These are phyloP conservation scores for Oryza glumipatula DNA, from an alignment of 176 grass and related monocot species.

Conservation along the genomic window DNA sequence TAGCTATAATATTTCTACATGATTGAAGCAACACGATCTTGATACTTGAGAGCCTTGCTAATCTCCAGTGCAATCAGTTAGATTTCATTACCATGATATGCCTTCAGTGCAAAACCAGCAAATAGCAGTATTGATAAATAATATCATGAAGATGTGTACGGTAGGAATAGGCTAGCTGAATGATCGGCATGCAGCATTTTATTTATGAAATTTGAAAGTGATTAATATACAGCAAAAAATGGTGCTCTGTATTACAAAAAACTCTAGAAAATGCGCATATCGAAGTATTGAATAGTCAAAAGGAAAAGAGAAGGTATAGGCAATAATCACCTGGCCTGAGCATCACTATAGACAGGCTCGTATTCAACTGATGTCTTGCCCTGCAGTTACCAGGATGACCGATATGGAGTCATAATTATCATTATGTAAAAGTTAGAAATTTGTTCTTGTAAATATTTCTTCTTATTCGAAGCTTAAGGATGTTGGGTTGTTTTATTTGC, in stretches of 20 bases:
- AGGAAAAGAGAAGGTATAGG: slow-evolving; percentile 27
- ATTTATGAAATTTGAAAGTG: not conserved
- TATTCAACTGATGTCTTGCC: slow-evolving; percentile 69
- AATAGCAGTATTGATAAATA: not conserved
- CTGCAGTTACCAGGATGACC: slow-evolving; percentile 50
- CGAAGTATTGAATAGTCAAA: slow-evolving; percentile 3
- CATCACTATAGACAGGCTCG: slow-evolving; percentile 84
- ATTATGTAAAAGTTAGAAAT: slow-evolving; percentile 19
- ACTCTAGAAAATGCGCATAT: slow-evolving; percentile 17
- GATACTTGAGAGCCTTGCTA: not conserved
- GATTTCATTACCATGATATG: not conserved
- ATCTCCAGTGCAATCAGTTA: not conserved
- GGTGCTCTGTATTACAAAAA: not conserved
- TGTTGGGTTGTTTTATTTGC: not conserved
- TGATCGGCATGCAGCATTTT: not conserved
- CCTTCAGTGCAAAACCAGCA: not conserved
- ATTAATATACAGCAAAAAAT: slow-evolving; percentile 14
- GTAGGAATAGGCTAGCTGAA: slow-evolving; percentile 9
- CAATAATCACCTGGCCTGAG: slow-evolving; percentile 71
- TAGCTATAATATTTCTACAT: not conserved
- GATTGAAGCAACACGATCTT: not conserved
- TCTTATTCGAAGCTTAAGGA: not conserved
- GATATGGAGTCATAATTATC: slow-evolving; percentile 28
- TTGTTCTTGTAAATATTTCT: slow-evolving; percentile 26
- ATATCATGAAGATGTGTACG: not conserved